Percentiles rank a stretch among this genome's conserved stretches.
phyloP scores from a whole-genome alignment of 2,329 filamentous ascomycete genomes.

The Pseudopyricularia cyperi region DNA sequence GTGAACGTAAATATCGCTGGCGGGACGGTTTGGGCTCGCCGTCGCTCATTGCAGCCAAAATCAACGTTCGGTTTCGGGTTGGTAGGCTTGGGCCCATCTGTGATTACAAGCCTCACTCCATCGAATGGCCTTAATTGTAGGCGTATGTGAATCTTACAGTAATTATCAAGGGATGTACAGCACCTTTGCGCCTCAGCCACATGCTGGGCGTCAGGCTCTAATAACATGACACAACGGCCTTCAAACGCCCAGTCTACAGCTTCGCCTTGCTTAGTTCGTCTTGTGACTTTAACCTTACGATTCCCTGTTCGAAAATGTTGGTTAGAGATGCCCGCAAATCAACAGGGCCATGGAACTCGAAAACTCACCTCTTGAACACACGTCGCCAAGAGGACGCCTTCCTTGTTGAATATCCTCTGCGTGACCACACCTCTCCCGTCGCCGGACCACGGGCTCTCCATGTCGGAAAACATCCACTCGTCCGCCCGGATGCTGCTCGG shows the following conservation, averaged over 20 bases:
- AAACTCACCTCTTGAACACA: constrained; percentile 55
- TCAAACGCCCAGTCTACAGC: neutral
- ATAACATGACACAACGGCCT: no score
- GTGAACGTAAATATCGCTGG: no score
- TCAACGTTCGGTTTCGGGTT: no score
- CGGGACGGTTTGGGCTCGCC: no score
- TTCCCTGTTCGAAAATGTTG: neutral
- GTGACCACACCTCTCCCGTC: constrained; percentile 65
- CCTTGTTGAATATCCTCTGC: constrained; percentile 58
- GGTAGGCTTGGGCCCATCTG: no score
- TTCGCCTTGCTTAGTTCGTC: neutral
- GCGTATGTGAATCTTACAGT: no score
- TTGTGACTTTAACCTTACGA: constrained; percentile 10
- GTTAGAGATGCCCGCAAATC: neutral
- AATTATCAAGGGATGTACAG: no score
- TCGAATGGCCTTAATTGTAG: no score
- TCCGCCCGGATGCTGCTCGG: constrained; percentile 44
- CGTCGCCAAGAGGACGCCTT: constrained; percentile 63
- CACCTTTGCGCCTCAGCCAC: no score
- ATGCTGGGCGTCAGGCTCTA: no score
- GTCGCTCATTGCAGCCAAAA: no score
- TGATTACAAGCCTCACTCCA: no score
- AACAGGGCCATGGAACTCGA: neutral
- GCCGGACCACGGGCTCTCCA: constrained; percentile 68
- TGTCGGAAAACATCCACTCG: constrained; percentile 71